Evolutionary conservation across 257 asterid species (phyloP), one percentile per base, ranked within the genome.

Genomic region (Ehretia macrophylla): DNA sequence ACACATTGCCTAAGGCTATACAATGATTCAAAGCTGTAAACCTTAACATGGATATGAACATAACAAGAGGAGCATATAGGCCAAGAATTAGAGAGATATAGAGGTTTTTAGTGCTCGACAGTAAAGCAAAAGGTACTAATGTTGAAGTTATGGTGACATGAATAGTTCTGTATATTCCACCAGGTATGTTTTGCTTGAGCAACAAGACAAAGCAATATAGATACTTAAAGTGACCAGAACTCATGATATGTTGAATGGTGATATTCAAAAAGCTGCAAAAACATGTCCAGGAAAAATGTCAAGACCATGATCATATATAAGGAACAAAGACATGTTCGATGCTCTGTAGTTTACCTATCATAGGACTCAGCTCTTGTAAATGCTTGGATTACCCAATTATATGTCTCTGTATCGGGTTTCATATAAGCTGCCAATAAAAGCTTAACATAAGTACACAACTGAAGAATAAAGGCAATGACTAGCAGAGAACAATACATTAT

Each of bases 311-410:
- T 45, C 50, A 45, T 13, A 1, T 4, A 45, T 4, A 45, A 45
- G 17, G 5, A 0, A 45, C 8, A 45, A 17, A 17, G 17, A 45
- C 17, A 45, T 45, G 17, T 50, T 17, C 10, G 5, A 10, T 3
- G 16, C 47, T 69, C 55, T 56, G 70, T 16, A 56, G 51, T 12
- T 65, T 71, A 88, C 98, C 99, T 92, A 75, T 92, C 96, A 77
- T 92, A 92, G 56, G 99, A 82, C 65, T 88, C 99, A 10, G 97
- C 99, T 79, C 99, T 86, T 60, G 99, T 88, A 69, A 84, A 88
- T 65, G 99, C 97, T 81, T 88, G 99, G 81, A 92, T 92, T 75
- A 92, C 96, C 96, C 97, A 92, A 80, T 92, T 92, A 75, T 92
- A 92, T 35, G 99, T 84, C 84, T 92, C 99, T 32, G 97, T 81